Conservation (phyloP, 352 stramenopile genomes). For the Pythium biforme region DNA sequence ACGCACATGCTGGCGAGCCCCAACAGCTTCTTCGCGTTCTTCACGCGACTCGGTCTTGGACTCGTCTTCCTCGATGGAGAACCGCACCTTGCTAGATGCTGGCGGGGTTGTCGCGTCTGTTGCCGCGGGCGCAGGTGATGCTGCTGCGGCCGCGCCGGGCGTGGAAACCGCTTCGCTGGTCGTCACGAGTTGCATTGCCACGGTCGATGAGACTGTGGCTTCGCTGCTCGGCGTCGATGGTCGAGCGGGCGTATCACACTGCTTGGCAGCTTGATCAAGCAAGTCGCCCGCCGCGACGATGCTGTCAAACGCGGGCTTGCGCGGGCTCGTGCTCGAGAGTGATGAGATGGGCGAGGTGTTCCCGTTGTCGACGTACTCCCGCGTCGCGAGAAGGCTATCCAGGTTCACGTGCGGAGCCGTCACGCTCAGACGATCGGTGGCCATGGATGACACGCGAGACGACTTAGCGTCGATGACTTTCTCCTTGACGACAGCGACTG, state of each 20-base stretch:
- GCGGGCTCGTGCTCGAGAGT: slow-evolving; percentile 18
- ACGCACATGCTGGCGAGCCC: slow-evolving; percentile 14
- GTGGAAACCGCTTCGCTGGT: background rate
- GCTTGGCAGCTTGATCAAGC: background rate
- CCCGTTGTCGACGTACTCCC: slow-evolving; percentile 1
- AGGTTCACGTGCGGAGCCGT: slow-evolving; percentile 1
- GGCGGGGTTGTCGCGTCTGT: background rate
- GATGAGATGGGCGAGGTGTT: slow-evolving; percentile 12
- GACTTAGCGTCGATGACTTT: background rate
- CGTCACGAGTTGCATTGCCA: background rate
- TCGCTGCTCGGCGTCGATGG: background rate
- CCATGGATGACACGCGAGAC: background rate
- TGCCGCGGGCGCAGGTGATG: background rate
- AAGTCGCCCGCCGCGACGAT: slow-evolving; percentile 1
- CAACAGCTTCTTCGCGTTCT: background rate
- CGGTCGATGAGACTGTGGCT: background rate
- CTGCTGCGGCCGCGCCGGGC: background rate
- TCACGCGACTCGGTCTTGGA: background rate
- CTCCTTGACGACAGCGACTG: background rate
- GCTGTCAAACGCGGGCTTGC: background rate
- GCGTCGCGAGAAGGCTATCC: slow-evolving; percentile 10
- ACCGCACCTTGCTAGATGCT: background rate
- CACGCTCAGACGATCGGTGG: slow-evolving; percentile 1
- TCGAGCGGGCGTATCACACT: background rate
- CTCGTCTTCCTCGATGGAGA: slow-evolving; percentile 1